Evolutionary conservation across 768 basidiomycete genomes (phyloP).

Genomic region (Lactarius hengduanensis): DNA sequence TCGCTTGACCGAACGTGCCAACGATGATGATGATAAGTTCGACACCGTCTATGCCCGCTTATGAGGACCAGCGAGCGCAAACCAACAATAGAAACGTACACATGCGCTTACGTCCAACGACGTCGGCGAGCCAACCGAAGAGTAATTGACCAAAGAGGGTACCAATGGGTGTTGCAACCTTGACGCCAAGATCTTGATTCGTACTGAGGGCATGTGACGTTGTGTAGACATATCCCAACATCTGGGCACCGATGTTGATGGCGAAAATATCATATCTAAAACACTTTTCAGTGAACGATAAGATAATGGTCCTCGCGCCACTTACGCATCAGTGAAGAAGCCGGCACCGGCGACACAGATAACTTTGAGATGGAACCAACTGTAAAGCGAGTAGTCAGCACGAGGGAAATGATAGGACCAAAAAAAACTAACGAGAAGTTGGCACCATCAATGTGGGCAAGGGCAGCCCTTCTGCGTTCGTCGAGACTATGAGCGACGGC

Average conservation of each 20-base stretch:
- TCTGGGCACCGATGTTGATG: constrained; percentile 79
- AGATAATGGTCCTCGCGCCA: background rate
- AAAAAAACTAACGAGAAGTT: constrained; percentile 61
- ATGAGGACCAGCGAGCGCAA: background rate
- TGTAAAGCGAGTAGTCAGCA: constrained; percentile 20
- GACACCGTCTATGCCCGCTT: constrained; percentile 50
- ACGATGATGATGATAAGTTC: constrained; percentile 82
- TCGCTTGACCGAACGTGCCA: constrained; percentile 74
- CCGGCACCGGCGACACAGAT: constrained; percentile 64
- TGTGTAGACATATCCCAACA: constrained; percentile 80
- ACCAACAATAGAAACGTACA: constrained; percentile 45
- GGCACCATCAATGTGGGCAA: constrained; percentile 86
- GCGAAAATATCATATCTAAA: constrained; percentile 81
- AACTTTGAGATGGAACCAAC: constrained; percentile 53
- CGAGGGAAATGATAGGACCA: background rate
- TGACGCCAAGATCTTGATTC: constrained; percentile 49
- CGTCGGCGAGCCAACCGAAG: constrained; percentile 48
- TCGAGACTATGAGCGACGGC: constrained; percentile 42
- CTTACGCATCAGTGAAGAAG: constrained; percentile 86
- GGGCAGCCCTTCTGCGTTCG: constrained; percentile 73
- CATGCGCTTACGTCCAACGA: constrained; percentile 52
- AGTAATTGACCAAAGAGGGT: constrained; percentile 43
- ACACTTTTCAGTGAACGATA: background rate
- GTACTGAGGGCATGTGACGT: constrained; percentile 34
- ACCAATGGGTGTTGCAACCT: constrained; percentile 44